These are phyloP conservation scores for Phaseolus lunatus DNA, from an alignment of 306 rosid species.

Conservation along the genomic window DNA sequence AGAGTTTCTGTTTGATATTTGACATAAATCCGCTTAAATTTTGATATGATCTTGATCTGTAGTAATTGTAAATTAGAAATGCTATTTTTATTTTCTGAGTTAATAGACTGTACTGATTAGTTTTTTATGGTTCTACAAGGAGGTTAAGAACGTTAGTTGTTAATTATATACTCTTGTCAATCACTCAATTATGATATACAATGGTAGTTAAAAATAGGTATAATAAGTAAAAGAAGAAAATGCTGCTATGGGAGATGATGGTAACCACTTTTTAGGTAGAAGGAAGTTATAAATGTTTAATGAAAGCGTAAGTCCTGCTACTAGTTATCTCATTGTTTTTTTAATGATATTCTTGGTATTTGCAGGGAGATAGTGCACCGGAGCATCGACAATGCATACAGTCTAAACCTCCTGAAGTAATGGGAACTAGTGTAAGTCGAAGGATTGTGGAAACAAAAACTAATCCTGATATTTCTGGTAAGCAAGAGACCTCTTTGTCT, in stretches of 20 bases:
- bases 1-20: slow-evolving; percentile 16
- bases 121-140: slow-evolving; percentile 23
- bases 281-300: slow-evolving; percentile 11
- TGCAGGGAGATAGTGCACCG: slow-evolving; percentile 61
- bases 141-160: background rate
- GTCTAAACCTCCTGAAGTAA: slow-evolving; percentile 48
- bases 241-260: slow-evolving; percentile 22
- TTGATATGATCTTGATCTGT: slow-evolving; percentile 15
- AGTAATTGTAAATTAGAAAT: slow-evolving; percentile 17
- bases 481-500: slow-evolving; percentile 46
- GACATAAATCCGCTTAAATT: slow-evolving; percentile 32
- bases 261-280: background rate
- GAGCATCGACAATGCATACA: slow-evolving; percentile 42
- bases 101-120: background rate
- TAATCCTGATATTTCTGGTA: slow-evolving; percentile 46
- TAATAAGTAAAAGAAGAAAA: slow-evolving; percentile 5
- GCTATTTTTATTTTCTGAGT: slow-evolving; percentile 21
- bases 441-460: slow-evolving; percentile 49
- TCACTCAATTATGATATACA: background rate
- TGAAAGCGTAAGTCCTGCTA: background rate
- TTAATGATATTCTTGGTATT: slow-evolving; percentile 36
- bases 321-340: slow-evolving; percentile 13
- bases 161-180: slow-evolving; percentile 17
- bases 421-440: slow-evolving; percentile 43
- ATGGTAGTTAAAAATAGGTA: slow-evolving; percentile 13